phyloP scores from a whole-genome alignment of 805 yeast genomes.

The Isabelozyma rhagii region DNA sequence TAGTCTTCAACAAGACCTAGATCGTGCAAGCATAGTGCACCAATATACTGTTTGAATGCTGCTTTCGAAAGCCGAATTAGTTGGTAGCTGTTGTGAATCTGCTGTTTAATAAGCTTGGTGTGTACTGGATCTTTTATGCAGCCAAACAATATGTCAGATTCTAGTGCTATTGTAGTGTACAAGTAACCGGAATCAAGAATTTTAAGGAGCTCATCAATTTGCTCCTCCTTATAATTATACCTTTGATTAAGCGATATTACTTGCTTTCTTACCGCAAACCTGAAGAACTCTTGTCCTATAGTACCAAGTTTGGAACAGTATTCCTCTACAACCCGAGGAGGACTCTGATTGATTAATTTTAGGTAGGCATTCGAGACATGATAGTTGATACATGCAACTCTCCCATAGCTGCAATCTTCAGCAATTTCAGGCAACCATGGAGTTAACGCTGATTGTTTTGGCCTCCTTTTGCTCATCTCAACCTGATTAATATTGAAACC shows the following conservation, averaged over 20 bases:
- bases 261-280: background rate
- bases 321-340: background rate
- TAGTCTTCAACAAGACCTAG: slow-evolving; percentile 9
- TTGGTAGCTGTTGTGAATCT: background rate
- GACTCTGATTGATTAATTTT: background rate
- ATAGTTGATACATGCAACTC: background rate
- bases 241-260: background rate
- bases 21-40: slow-evolving; percentile 8
- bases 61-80: background rate
- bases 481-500: background rate
- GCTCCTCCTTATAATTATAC: background rate
- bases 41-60: slow-evolving; percentile 17
- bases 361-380: background rate
- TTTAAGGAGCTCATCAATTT: background rate
- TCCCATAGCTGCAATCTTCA: background rate
- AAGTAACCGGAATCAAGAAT: background rate
- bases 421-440: background rate
- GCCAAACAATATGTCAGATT: background rate
- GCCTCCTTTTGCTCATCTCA: background rate
- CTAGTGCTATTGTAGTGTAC: background rate
- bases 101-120: background rate
- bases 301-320: background rate
- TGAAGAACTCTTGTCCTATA: background rate
- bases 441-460: background rate
- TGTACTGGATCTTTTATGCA: background rate